These are phyloP conservation scores for Klebsormidium nitens DNA, from an alignment of 139 green algal genomes.

Conservation along the genomic window DNA sequence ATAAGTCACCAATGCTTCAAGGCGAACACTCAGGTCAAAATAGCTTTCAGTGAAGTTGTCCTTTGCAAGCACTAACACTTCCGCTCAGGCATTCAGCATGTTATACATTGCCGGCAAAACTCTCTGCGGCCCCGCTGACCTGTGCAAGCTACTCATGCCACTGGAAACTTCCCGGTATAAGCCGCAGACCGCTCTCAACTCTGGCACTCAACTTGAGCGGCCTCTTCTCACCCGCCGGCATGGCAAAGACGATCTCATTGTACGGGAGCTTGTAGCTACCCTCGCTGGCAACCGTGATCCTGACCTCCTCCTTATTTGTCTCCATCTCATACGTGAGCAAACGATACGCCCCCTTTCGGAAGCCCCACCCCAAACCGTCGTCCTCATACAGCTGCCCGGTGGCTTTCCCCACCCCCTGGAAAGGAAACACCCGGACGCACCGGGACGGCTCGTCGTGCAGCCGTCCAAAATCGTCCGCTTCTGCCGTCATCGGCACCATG, in stretches of 20 bases:
- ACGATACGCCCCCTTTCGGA: background rate
- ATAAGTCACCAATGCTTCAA: too few species aligned
- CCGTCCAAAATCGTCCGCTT: conserved; percentile 9
- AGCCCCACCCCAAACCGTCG: background rate
- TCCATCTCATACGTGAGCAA: background rate
- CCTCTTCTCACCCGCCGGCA: background rate
- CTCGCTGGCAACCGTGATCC: background rate
- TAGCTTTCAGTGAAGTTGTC: too few species aligned
- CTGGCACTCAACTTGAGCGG: background rate
- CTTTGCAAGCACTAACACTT: too few species aligned
- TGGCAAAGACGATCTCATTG: background rate
- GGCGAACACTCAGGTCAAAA: too few species aligned
- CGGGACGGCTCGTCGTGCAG: conserved; percentile 25
- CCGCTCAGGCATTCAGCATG: too few species aligned
- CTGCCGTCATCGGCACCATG: conserved; percentile 10
- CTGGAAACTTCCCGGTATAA: too few species aligned
- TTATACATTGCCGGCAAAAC: too few species aligned
- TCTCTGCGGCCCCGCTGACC: too few species aligned
- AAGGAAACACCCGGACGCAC: conserved; percentile 21
- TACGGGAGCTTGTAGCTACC: conserved; percentile 3
- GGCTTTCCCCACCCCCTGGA: background rate
- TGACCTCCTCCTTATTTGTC: background rate
- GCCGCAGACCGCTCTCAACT: too few species aligned
- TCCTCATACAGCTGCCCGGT: background rate
- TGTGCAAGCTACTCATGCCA: too few species aligned